A percentile compares a stretch with the other conserved stretches of the same genome.
These are phyloP conservation scores for Penicillium olsonii DNA, from an alignment of 2,329 filamentous ascomycete genomes.

Conservation along the genomic window DNA sequence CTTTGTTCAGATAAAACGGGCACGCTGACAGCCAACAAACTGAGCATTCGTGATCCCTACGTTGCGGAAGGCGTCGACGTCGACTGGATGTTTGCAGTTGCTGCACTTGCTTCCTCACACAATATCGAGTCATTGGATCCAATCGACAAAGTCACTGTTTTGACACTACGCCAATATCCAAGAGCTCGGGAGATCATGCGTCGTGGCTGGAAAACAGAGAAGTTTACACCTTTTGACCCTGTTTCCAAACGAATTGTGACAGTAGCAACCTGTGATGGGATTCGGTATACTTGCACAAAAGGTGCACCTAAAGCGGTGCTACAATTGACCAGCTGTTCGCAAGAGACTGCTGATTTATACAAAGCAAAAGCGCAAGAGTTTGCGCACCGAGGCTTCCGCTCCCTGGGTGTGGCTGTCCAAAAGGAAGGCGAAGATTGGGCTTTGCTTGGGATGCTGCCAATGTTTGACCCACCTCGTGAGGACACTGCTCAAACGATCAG, in stretches of 20 bases:
- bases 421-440: constrained; percentile 74
- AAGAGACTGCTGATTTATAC: constrained; percentile 66
- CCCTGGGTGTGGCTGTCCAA: constrained; percentile 76
- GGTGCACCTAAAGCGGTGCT: constrained; percentile 76
- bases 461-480: constrained; percentile 78
- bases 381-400: constrained; percentile 77
- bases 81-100: constrained; percentile 83
- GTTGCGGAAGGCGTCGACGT: constrained; percentile 75
- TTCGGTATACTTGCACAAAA: constrained; percentile 73
- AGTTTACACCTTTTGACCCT: constrained; percentile 71
- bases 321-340: constrained; percentile 66
- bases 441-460: constrained; percentile 73
- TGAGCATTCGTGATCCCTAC: constrained; percentile 75
- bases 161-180: constrained; percentile 73
- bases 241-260: constrained; percentile 79
- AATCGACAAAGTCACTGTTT: constrained; percentile 77
- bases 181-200: constrained; percentile 73
- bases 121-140: constrained; percentile 76
- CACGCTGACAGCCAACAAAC: constrained; percentile 64
- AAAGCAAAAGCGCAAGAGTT: constrained; percentile 73
- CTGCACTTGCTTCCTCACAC: constrained; percentile 74
- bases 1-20: constrained; percentile 82
- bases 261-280: constrained; percentile 66
- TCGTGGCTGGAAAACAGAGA: constrained; percentile 73
- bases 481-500: constrained; percentile 77